Base-by-base conservation (phyloP, 768 basidiomycete species). In the Serendipita vermifera region DNA sequence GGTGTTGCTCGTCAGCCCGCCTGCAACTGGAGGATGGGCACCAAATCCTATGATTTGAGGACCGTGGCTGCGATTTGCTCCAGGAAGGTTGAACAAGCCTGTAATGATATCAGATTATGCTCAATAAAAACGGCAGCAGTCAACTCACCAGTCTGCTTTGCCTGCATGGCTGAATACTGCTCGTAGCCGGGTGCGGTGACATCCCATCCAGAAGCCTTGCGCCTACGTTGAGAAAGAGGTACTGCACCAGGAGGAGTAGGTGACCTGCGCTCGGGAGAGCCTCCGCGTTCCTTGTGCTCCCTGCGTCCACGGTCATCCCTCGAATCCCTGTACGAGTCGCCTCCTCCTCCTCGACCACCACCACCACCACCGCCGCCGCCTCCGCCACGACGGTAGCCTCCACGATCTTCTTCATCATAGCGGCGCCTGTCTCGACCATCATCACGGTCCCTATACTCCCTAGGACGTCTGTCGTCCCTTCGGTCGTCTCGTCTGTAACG, bases 51-150 rank as follows among this genome's bases (percentile, higher is more conserved):
- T 73, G 60, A 89, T 89, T 31, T 86, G 84, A 5, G 82, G 85
- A 62, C 84, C 83, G 65, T 90, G 87, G 22, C 85, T 88, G 53
- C 91, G 78, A 67, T 94, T 96, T 58, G 87, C 89, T 41, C 93
- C 92, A 39, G 96, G 96, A 55, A 97, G 81, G 65, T 94, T 93
- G 77, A 97, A 97, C 59, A 96, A 76, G 59, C 96, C 94, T 90
- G 63, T 14, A 59, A 54, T 64, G 13, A 38, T 55, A 20, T 59
- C 13, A 59, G 59, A 22, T 61, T 31, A 38, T 41, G 17, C 14
- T 31, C 24, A 48, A 55, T 51, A 33, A 48, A 29, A 27, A 33
- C 22, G 1, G 17, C 53, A 26, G 5, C 3, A 29, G n/a, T 53
- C 57, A 33, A 62, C 75, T 53, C 61, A 90, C 94, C 96, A 38